Percentiles rank a stretch among this genome's conserved stretches.
phyloP scores from a whole-genome alignment of 805 yeast species.

The Candida multigemmis region DNA sequence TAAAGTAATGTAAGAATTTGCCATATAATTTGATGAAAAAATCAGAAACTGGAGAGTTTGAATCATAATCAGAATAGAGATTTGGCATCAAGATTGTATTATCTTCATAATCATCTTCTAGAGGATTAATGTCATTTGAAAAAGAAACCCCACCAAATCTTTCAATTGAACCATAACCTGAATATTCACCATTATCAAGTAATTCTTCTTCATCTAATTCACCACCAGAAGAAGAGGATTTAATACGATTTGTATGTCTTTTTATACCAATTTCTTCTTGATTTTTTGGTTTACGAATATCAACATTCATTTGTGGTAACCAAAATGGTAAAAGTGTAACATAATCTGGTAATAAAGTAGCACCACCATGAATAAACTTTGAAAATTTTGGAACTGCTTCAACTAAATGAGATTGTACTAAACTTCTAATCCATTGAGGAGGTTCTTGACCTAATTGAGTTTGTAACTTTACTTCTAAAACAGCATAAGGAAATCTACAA shows the following conservation, averaged over 20 bases:
- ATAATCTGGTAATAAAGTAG: slow-evolving; percentile 78
- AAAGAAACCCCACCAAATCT: slow-evolving; percentile 24
- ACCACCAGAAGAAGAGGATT: slow-evolving; percentile 41
- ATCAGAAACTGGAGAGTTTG: slow-evolving; percentile 22
- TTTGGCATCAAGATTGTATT: slow-evolving; percentile 31
- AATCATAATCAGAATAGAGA: slow-evolving; percentile 15
- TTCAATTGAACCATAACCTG: slow-evolving; percentile 12
- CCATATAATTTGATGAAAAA: slow-evolving; percentile 24
- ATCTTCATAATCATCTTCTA: slow-evolving; percentile 44
- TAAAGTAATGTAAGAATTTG: slow-evolving; percentile 29
- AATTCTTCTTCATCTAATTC: slow-evolving; percentile 65
- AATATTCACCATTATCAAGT: slow-evolving; percentile 13
- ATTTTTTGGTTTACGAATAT: slow-evolving; percentile 79
- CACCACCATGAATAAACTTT: slow-evolving; percentile 94
- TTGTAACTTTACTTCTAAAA: slow-evolving; percentile 92
- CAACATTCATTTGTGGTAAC: slow-evolving; percentile 95
- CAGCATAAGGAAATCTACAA: slow-evolving; percentile 95
- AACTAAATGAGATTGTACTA: slow-evolving; percentile 85
- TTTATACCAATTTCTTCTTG: slow-evolving; percentile 57
- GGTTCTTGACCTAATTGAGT: slow-evolving; percentile 99
- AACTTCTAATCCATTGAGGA: slow-evolving; percentile 92
- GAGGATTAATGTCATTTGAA: slow-evolving; percentile 36
- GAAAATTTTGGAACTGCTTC: slow-evolving; percentile 98
- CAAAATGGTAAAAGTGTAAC: slow-evolving; percentile 89
- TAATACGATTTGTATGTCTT: slow-evolving; percentile 20